Evolutionary conservation across 257 asterid species (phyloP).

Genomic region (Nicotiana undulata): DNA sequence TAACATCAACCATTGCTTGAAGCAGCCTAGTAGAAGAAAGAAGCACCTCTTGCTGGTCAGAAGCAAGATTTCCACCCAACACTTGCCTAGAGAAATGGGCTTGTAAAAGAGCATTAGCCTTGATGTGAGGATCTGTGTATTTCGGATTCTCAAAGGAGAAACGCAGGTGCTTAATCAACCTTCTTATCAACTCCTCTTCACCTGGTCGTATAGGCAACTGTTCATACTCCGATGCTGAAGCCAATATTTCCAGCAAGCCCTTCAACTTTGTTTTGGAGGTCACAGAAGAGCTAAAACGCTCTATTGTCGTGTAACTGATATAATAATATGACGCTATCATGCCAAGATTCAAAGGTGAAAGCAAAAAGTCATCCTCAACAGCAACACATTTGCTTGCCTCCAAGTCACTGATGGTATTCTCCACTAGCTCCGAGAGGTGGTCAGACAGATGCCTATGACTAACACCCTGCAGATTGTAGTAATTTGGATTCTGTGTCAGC

Average conservation of each 20-base stretch:
- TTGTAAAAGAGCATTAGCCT: constrained; percentile 36
- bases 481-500: constrained; percentile 38
- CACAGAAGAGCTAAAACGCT: constrained; percentile 36
- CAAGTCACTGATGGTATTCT: constrained; percentile 30
- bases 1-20: constrained; percentile 41
- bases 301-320: constrained; percentile 39
- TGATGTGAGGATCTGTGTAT: constrained; percentile 30
- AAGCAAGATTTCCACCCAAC: constrained; percentile 27
- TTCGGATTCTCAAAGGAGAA: constrained; percentile 29
- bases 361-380: constrained; percentile 25
- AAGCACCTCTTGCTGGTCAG: constrained; percentile 32
- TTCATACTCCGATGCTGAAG: constrained; percentile 37
- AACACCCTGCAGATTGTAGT: constrained; percentile 39
- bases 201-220: constrained; percentile 34
- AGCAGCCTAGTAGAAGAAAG: constrained; percentile 27
- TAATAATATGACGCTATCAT: constrained; percentile 40
- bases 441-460: constrained; percentile 34
- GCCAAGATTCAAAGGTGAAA: constrained; percentile 34
- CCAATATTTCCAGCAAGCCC: constrained; percentile 32
- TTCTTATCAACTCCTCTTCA: constrained; percentile 34
- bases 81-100: constrained; percentile 35
- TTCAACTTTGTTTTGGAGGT: constrained; percentile 33
- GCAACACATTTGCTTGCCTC: constrained; percentile 34
- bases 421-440: constrained; percentile 36
- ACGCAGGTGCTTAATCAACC: constrained; percentile 33